Evolutionary conservation across 1,284 basidiomycete species (phyloP).

Genomic region (Cystobasidium sp.): DNA sequence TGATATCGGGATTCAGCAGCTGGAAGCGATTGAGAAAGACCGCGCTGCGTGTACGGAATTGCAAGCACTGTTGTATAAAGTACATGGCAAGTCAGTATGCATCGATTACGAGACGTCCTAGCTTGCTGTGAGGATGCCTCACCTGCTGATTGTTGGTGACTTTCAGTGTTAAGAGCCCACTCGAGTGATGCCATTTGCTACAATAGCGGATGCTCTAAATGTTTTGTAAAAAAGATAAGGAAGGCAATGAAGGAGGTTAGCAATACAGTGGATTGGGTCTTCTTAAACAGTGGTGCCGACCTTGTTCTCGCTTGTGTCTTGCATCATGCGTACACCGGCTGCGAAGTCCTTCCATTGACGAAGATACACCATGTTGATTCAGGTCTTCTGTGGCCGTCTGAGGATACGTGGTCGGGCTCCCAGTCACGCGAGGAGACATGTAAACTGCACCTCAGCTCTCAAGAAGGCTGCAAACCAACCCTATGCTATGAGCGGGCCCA

Average conservation of each 20-base stretch:
- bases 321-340: constrained; percentile 2
- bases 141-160: constrained; percentile 86
- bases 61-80: constrained; percentile 72
- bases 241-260: too few relatives aligned
- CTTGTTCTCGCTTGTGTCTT: neutral
- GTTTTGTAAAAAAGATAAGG: too few relatives aligned
- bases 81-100: neutral
- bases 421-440: neutral
- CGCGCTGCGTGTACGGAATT: constrained; percentile 90
- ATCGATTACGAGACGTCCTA: neutral
- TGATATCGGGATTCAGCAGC: constrained; percentile 77
- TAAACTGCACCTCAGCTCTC: neutral
- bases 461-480: neutral
- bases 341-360: constrained; percentile 23
- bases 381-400: too few relatives aligned
- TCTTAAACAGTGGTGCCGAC: neutral
- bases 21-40: constrained; percentile 95
- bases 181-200: constrained; percentile 80
- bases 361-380: constrained; percentile 15
- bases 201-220: constrained; percentile 67
- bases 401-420: too few relatives aligned
- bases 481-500: too few relatives aligned
- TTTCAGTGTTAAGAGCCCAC: constrained; percentile 84
- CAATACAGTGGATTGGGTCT: too few relatives aligned
- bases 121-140: constrained; percentile 55